phyloP scores from a whole-genome alignment of 164 flowering plant genomes.

The Akebia trifoliata region DNA sequence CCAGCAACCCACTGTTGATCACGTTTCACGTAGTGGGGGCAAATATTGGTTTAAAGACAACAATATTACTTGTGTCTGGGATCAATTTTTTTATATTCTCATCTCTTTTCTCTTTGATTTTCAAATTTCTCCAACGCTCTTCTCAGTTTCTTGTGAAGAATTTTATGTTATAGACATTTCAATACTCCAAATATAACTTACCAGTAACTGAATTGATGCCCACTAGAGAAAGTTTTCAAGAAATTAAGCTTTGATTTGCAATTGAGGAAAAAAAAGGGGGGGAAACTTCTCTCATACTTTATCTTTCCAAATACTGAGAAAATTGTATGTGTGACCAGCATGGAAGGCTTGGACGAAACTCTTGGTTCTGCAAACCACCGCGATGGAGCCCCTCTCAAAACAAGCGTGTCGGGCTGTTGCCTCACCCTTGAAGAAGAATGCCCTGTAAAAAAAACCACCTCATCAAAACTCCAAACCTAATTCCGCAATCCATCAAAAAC shows the following conservation, averaged over 20 bases:
- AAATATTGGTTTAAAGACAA: too few species aligned
- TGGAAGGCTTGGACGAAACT: constrained; percentile 89
- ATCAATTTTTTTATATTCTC: too few species aligned
- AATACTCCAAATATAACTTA: too few species aligned
- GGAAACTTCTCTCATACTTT: constrained; percentile 37
- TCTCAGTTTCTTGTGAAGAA: too few species aligned
- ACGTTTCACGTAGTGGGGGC: too few species aligned
- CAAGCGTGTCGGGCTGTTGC: constrained; percentile 69
- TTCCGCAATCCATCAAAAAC: not conserved
- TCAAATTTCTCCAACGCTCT: too few species aligned
- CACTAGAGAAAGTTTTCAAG: not conserved
- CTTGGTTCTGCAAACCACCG: constrained; percentile 94
- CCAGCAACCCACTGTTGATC: too few species aligned
- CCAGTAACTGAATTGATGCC: too few species aligned
- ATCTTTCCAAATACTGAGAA: constrained; percentile 79
- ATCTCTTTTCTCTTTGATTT: too few species aligned
- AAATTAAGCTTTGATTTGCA: too few species aligned
- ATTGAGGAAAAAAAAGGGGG: not conserved
- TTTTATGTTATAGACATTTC: too few species aligned
- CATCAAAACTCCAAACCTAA: not conserved
- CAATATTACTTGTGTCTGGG: too few species aligned
- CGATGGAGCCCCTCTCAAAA: constrained; percentile 71
- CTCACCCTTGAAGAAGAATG: constrained; percentile 45
- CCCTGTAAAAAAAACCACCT: constrained; percentile 31
- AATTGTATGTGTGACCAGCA: constrained; percentile 88